These are phyloP conservation scores for Amphichorda felina DNA, from an alignment of 2,329 filamentous ascomycete species.

Conservation along the genomic window DNA sequence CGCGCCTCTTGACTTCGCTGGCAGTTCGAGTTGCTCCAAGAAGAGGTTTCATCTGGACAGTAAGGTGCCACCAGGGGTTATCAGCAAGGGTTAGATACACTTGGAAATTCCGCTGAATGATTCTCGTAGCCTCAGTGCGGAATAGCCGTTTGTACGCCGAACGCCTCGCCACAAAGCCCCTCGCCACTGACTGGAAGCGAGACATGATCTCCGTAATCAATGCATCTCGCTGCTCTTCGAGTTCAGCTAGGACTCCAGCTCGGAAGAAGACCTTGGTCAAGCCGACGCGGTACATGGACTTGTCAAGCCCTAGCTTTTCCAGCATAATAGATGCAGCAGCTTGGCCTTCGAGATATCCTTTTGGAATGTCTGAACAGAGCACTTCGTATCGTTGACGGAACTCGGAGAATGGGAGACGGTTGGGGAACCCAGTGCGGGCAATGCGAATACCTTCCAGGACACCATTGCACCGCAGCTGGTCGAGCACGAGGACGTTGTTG, in stretches of 20 bases:
- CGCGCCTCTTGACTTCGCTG: conserved; percentile 86
- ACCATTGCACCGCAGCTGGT: conserved; percentile 97
- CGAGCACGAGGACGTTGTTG: conserved; percentile 81
- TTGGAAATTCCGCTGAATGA: conserved; percentile 90
- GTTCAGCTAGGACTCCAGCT: conserved; percentile 85
- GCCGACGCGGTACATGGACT: conserved; percentile 79
- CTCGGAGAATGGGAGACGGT: conserved; percentile 81
- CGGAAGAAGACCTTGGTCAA: conserved; percentile 97
- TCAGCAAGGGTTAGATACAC: conserved; percentile 82
- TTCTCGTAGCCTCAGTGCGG: conserved; percentile 83
- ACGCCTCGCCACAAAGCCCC: conserved; percentile 80
- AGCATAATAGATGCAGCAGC: conserved; percentile 76
- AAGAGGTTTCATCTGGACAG: conserved; percentile 89
- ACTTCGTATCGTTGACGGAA: conserved; percentile 96
- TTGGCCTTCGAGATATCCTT: conserved; percentile 84
- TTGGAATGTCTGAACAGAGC: conserved; percentile 77
- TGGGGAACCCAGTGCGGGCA: conserved; percentile 92
- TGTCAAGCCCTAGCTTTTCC: conserved; percentile 77
- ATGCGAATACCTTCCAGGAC: conserved; percentile 98
- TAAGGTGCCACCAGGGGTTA: conserved; percentile 95
- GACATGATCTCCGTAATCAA: conserved; percentile 91
- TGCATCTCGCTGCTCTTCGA: conserved; percentile 90
- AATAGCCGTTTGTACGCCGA: conserved; percentile 90
- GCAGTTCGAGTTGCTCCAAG: conserved; percentile 86
- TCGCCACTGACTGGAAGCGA: conserved; percentile 81